Base-by-base conservation (phyloP, 306 rosid species). In the Glycyrrhiza uralensis region DNA sequence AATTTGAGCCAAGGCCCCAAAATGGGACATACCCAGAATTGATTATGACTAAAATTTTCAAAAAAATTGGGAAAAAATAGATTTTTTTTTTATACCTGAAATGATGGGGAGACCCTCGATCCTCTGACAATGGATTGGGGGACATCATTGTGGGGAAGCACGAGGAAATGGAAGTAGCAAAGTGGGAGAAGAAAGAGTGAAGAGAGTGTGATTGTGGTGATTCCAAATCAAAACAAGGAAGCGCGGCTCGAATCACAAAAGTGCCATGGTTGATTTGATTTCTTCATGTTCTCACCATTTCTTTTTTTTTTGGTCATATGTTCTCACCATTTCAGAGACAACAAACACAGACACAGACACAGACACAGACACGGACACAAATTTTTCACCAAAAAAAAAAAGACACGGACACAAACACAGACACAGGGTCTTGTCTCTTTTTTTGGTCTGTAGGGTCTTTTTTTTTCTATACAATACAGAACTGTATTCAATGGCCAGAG, bases 71-170 rank as follows among this genome's bases (percentile, higher is more conserved):
- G 10, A 0, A 12, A 38, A 54, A 15, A 5, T n/a, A n/a, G 5
- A 30, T 2, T 3, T 6, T 9, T 45, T 33, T 35, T 15, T 4
- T 17, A 33, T 64, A 91, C 98, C 98, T 94, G 80, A 87, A 76
- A 78, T 85, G 81, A 26, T 83, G 85, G 13, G 82, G 49, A 81
- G 92, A 75, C 26, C 85, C 89, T 60, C 96, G 96, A 85, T 85
- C 97, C 70, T 89, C 95, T 14, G 96, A 79, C 39, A 63, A 80
- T 45, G 81, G 81, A 62, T 89, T 75, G 7, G 99, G 89, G 41
- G 97, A 78, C 96, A 92, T 91, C 99, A 91, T 91, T 81, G 78
- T 75, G 52, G 24, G 15, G 71, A 69, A 71, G 32, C 52, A 22
- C 4, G 7, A 23, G 30, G 59, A 47, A 67, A 68, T 13, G 41